Conservation (phyloP, 225 moss, liverwort and hornwort genomes). For the Marchantia polymorpha region DNA sequence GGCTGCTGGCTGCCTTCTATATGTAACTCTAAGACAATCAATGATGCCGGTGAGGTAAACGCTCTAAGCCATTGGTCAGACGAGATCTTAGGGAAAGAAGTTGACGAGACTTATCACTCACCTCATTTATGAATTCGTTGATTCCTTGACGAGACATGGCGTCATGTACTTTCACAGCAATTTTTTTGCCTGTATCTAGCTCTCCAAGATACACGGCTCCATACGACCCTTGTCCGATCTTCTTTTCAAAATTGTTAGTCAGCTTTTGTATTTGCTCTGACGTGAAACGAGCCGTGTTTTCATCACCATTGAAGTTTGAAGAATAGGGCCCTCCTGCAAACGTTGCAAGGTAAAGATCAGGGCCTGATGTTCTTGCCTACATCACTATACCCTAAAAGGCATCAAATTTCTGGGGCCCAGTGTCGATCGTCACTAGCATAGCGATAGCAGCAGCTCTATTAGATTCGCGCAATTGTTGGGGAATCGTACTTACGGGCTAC, state of each 20-base stretch:
- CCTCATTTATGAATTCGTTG: slow-evolving; percentile 30
- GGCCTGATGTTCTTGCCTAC: neutral
- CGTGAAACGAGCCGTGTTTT: neutral
- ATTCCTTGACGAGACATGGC: slow-evolving; percentile 17
- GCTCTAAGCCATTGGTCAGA: no score
- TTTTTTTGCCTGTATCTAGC: slow-evolving; percentile 18
- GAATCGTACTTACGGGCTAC: neutral
- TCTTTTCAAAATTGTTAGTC: slow-evolving; percentile 7
- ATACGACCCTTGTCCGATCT: slow-evolving; percentile 28
- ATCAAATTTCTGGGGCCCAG: neutral
- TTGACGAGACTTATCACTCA: neutral
- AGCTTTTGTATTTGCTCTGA: slow-evolving; percentile 3
- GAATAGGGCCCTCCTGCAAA: neutral
- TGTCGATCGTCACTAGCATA: neutral
- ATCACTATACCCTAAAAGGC: no score
- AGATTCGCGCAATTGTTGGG: no score
- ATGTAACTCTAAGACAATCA: no score
- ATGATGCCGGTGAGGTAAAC: no score
- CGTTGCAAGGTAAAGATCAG: neutral
- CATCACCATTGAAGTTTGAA: neutral
- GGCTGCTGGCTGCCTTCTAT: no score
- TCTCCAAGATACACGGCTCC: slow-evolving; percentile 27
- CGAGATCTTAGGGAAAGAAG: no score
- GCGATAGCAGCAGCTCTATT: neutral
- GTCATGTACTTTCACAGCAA: slow-evolving; percentile 32